Evolutionary conservation across 1,284 basidiomycete species (phyloP).

Genomic region (Mycosarcoma maydis): DNA sequence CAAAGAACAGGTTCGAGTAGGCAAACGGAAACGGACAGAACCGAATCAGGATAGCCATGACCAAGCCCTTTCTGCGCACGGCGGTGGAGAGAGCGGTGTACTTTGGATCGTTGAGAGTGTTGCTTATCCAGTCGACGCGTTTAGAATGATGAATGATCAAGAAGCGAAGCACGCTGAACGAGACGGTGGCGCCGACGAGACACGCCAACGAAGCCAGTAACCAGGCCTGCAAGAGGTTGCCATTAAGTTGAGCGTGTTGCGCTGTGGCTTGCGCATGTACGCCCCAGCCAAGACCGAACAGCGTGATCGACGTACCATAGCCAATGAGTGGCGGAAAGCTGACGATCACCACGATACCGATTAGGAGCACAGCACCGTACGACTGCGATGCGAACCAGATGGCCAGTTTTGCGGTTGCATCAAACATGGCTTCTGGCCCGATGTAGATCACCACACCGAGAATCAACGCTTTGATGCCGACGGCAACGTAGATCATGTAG

Average conservation of each 20-base stretch:
- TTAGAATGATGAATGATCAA: constrained; percentile 27
- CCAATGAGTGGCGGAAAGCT: constrained; percentile 60
- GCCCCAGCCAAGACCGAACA: constrained; percentile 60
- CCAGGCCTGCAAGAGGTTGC: constrained; percentile 49
- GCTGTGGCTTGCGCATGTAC: constrained; percentile 17
- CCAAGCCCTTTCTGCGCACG: constrained; percentile 42
- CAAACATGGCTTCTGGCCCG: constrained; percentile 41
- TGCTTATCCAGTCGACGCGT: constrained; percentile 19
- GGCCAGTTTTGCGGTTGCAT: constrained; percentile 40
- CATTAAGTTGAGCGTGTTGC: constrained; percentile 10
- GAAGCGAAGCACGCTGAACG: constrained; percentile 45
- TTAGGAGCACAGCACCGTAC: constrained; percentile 37
- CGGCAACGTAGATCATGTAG: constrained; percentile 26
- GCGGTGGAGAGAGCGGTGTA: constrained; percentile 58
- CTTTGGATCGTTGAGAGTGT: constrained; percentile 41
- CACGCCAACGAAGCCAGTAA: constrained; percentile 50
- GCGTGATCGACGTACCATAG: constrained; percentile 57
- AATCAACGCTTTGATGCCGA: constrained; percentile 22
- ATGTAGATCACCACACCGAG: constrained; percentile 21
- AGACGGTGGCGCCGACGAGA: constrained; percentile 49
- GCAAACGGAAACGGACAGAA: constrained; percentile 62
- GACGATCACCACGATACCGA: constrained; percentile 37
- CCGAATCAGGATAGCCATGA: constrained; percentile 60
- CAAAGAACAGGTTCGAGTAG: constrained; percentile 50
- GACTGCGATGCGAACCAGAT: constrained; percentile 38